Base-by-base conservation (phyloP, 352 stramenopile genomes). In the Phytophthora quininea region DNA sequence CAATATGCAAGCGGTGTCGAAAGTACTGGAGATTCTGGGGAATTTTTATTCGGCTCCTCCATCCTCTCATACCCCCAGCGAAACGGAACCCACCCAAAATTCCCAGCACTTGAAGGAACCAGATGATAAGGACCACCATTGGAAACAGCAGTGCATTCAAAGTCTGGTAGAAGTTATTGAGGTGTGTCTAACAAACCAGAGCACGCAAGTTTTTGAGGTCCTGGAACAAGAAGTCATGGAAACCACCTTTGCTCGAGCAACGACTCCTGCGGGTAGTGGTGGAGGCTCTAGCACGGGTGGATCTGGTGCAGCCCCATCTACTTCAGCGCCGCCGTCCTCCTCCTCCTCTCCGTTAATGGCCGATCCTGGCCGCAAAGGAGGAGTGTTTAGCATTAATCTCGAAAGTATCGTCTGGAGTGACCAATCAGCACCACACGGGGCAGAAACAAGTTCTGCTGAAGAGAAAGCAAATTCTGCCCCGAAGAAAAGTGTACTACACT, bases 391-490 rank as follows among this genome's bases (percentile, higher is more conserved):
- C 42, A 84, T 95, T 54, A 90, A 86, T 30, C 60, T 93, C 6
- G 84, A 95, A 47, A 89, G 77, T 50, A 95, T 95, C 60, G 84
- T 92, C 7, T 95, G 87, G 87, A 95, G 83, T 53, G 87, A 95
- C 45, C 83, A 92, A 45, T 56, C 69, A 10, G 54, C 29, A 40
- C 35, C 35, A 6, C 10, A 40, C 10, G 35, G 35, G 10, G 35
- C 35, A 40, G 10, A 40, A 40, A 11, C 6, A 6, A 40, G 35
- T 40, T 6, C 35, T 40, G 35, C 35, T 40, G 10, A 85, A 35
- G 67, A 76, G 48, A 74, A 65, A 27, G 56, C 55, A 30, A 10
- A n/a, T 38, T 9, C 53, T 3, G 7, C 46, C 8, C 8, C 60
- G 4, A 64, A 62, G 35, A 64, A 71, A 14, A 88, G 70, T 9